Evolutionary conservation across 2,329 filamentous ascomycete genomes (phyloP).

Genomic region (Nigrospora sphaerica): DNA sequence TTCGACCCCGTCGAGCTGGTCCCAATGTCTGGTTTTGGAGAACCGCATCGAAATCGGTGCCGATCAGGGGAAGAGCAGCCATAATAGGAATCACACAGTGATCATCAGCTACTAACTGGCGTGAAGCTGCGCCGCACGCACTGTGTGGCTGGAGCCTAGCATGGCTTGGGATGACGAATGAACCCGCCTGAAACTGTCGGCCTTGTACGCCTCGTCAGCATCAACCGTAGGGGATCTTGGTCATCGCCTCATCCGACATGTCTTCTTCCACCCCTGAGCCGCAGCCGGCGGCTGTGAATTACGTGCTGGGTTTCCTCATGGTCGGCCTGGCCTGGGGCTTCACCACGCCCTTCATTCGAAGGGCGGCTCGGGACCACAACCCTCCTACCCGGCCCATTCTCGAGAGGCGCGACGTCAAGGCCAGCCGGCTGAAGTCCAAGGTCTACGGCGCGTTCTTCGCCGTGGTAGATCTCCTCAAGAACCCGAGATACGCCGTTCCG

Average conservation of each 20-base stretch:
- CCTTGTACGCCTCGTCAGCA: too few relatives aligned
- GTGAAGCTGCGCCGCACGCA: too few relatives aligned
- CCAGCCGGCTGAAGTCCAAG: constrained; percentile 56
- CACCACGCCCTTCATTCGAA: constrained; percentile 86
- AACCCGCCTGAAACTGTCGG: too few relatives aligned
- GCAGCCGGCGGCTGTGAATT: constrained; percentile 61
- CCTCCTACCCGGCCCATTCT: constrained; percentile 53
- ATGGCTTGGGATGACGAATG: too few relatives aligned
- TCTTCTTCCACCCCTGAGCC: constrained; percentile 11
- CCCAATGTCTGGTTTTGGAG: too few relatives aligned
- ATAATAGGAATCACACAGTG: too few relatives aligned
- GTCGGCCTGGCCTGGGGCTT: constrained; percentile 91
- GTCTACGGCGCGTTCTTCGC: constrained; percentile 63
- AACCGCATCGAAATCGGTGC: too few relatives aligned
- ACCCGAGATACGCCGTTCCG: constrained; percentile 79
- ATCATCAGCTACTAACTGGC: too few relatives aligned
- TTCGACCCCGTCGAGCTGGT: too few relatives aligned
- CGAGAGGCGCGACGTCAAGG: constrained; percentile 38
- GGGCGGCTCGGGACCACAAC: constrained; percentile 70
- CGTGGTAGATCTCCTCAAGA: constrained; percentile 69
- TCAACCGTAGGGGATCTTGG: background rate
- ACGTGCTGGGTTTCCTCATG: constrained; percentile 80
- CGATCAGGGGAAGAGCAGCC: too few relatives aligned
- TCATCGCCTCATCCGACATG: constrained; percentile 9
- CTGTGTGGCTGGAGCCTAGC: too few relatives aligned